A percentile compares a stretch with the other conserved stretches of the same genome.
phyloP scores from a whole-genome alignment of 345 rosid species.

The Salix viminalis region DNA sequence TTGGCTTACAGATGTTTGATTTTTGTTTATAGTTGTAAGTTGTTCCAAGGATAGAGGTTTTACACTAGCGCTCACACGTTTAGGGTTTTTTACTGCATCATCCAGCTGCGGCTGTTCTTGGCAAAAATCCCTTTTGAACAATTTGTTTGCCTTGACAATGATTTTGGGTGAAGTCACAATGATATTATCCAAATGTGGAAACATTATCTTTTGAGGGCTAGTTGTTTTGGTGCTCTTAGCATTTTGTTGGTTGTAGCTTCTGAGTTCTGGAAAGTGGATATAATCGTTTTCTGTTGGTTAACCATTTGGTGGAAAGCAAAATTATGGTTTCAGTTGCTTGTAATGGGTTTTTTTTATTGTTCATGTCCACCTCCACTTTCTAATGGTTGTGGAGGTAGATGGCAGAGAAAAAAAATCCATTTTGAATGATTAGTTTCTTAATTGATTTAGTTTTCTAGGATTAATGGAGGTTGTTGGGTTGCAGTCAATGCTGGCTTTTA shows the following conservation, averaged over 20 bases:
- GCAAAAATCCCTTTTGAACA: no score
- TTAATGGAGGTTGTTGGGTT: constrained; percentile 12
- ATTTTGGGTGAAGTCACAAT: neutral
- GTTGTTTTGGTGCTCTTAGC: neutral
- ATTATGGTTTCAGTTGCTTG: neutral
- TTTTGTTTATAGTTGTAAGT: neutral
- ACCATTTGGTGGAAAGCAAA: neutral
- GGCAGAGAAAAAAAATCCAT: constrained; percentile 18
- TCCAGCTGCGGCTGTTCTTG: neutral
- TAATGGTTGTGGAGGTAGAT: neutral
- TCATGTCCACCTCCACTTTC: neutral
- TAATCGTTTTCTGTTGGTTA: no score
- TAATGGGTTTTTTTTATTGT: neutral
- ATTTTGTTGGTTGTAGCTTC: no score
- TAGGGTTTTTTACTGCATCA: neutral
- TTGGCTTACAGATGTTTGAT: neutral
- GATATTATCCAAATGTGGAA: neutral
- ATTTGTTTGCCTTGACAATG: neutral
- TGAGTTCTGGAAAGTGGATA: no score
- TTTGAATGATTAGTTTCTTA: constrained; percentile 1
- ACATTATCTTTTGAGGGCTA: neutral
- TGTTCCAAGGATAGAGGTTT: neutral
- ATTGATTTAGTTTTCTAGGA: neutral
- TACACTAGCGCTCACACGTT: neutral
- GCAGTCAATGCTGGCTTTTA: neutral